Percentiles rank a stretch among this genome's conserved stretches.
Conservation (phyloP, 2,329 filamentous ascomycete genomes). For the Alternaria gaisen region DNA sequence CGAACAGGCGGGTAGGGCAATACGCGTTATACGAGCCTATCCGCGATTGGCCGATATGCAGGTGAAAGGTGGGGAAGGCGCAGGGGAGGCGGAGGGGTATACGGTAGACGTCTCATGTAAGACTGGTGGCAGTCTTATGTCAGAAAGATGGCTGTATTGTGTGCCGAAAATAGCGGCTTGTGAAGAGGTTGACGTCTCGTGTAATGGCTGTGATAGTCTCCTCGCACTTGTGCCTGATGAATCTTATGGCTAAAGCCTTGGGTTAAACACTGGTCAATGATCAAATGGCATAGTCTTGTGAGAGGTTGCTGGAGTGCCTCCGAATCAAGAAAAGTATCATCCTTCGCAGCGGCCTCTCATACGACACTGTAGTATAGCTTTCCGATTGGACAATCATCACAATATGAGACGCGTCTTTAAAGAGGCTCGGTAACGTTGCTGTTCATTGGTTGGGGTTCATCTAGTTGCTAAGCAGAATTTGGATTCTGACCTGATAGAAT, state of each 20-base stretch:
- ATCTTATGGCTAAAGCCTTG: too few relatives aligned
- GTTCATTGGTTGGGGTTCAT: accelerated
- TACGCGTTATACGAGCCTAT: not conserved
- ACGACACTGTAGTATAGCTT: not conserved
- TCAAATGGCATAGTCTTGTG: not conserved
- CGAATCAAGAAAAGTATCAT: too few relatives aligned
- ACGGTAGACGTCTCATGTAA: too few relatives aligned
- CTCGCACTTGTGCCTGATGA: not conserved
- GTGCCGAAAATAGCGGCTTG: too few relatives aligned
- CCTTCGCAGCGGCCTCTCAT: not conserved
- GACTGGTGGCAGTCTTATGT: too few relatives aligned
- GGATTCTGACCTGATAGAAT: not conserved
- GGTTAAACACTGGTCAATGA: too few relatives aligned
- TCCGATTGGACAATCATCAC: not conserved
- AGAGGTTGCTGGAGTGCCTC: too few relatives aligned
- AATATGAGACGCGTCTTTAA: not conserved
- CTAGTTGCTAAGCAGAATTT: not conserved
- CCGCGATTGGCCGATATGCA: not conserved
- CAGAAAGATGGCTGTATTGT: too few relatives aligned
- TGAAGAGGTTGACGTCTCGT: not conserved
- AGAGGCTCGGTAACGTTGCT: not conserved
- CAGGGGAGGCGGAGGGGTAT: too few relatives aligned
- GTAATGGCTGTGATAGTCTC: accelerated
- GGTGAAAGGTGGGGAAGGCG: too few relatives aligned
- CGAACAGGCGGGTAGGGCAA: not conserved